Conservation (phyloP, 768 basidiomycete genomes). For the Termitomyces sp. region DNA sequence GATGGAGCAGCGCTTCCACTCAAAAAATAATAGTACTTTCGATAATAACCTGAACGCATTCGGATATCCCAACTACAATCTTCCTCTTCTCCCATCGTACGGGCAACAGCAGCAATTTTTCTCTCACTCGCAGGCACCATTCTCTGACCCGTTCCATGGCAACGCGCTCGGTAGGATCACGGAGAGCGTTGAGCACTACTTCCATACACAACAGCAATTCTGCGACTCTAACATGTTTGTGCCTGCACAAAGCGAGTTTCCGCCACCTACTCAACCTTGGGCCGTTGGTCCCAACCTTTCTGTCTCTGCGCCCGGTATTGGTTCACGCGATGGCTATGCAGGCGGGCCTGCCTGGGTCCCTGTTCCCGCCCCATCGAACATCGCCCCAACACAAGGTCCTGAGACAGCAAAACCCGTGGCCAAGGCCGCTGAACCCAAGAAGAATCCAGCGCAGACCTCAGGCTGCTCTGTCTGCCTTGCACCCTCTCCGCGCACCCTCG, state of each 20-base stretch:
- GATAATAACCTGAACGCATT: constrained; percentile 26
- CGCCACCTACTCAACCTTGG: constrained; percentile 10
- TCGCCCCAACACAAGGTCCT: neutral
- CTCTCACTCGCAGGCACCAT: constrained; percentile 24
- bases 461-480: constrained; percentile 68
- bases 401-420: neutral
- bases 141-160: constrained; percentile 42
- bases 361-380: constrained; percentile 15
- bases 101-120: constrained; percentile 26
- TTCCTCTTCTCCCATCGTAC: constrained; percentile 23
- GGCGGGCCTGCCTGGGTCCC: constrained; percentile 22
- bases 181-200: constrained; percentile 43
- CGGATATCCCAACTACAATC: constrained; percentile 34
- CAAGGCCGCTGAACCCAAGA: constrained; percentile 7
- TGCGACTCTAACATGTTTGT: constrained; percentile 18
- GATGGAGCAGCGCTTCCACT: constrained; percentile 27
- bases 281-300: constrained; percentile 2
- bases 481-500: constrained; percentile 43
- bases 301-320: neutral
- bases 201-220: constrained; percentile 36
- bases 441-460: constrained; percentile 14
- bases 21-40: constrained; percentile 25
- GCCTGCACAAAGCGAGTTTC: constrained; percentile 12
- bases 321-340: constrained; percentile 9
- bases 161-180: constrained; percentile 35